These are phyloP conservation scores for Solanum pimpinellifolium DNA, from an alignment of 257 asterid species.

Conservation along the genomic window DNA sequence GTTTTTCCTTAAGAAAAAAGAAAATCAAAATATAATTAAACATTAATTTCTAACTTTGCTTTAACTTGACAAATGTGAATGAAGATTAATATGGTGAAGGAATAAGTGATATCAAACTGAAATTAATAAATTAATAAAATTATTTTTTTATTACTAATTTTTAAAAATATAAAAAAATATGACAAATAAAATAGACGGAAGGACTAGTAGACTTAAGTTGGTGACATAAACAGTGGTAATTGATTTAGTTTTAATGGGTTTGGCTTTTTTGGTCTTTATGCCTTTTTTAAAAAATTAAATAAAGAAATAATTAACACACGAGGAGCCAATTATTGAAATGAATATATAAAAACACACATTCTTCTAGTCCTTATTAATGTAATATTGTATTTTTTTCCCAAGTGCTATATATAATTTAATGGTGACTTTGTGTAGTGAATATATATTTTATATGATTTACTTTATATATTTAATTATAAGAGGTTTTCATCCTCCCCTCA, in stretches of 20 bases:
- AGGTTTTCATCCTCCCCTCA: background rate
- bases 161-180: background rate
- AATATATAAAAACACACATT: background rate
- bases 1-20: background rate
- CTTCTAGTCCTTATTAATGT: background rate
- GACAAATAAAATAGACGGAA: background rate
- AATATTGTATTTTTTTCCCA: background rate
- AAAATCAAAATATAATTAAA: background rate
- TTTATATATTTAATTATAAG: background rate
- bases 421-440: background rate
- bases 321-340: background rate
- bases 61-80: background rate
- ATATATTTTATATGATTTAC: background rate
- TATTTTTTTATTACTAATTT: background rate
- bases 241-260: background rate
- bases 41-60: background rate
- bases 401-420: background rate
- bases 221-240: background rate
- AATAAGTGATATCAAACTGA: background rate
- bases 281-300: background rate
- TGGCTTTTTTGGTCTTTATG: background rate
- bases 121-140: background rate
- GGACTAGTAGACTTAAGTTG: background rate
- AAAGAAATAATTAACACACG: background rate
- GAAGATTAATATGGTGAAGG: background rate